Evolutionary conservation across 2,329 filamentous ascomycete species (phyloP).

Genomic region (Myriosclerotinia scirpicola): DNA sequence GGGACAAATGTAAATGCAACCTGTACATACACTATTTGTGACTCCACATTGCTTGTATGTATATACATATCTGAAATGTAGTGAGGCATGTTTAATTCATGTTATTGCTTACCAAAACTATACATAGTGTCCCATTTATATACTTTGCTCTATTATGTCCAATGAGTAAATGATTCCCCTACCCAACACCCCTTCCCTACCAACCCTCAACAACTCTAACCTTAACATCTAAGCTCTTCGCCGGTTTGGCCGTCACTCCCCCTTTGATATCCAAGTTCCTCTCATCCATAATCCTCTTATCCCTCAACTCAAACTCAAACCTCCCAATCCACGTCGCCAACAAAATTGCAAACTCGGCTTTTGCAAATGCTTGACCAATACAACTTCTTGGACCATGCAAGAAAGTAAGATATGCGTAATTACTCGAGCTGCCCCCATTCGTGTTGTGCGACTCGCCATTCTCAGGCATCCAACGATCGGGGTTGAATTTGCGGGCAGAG

Average conservation of each 20-base stretch:
- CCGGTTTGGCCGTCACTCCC: constrained; percentile 70
- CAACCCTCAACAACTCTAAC: constrained; percentile 67
- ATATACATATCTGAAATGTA: too few species aligned
- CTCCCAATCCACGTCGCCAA: constrained; percentile 74
- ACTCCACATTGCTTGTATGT: too few species aligned
- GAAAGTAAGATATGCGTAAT: constrained; percentile 80
- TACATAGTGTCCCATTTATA: too few species aligned
- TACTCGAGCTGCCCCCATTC: constrained; percentile 70
- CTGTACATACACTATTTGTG: too few species aligned
- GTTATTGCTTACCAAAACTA: too few species aligned
- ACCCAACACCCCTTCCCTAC: constrained; percentile 42
- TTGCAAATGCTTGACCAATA: constrained; percentile 79
- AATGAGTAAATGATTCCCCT: too few species aligned
- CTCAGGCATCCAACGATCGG: constrained; percentile 69
- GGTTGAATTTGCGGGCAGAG: constrained; percentile 73
- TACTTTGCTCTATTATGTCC: too few species aligned
- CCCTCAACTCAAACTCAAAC: constrained; percentile 62
- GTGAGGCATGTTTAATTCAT: too few species aligned
- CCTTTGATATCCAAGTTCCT: constrained; percentile 65
- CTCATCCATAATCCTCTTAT: constrained; percentile 64
- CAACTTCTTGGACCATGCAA: constrained; percentile 83
- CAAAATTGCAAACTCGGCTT: constrained; percentile 80
- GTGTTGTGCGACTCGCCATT: constrained; percentile 45
- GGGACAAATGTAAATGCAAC: too few species aligned
- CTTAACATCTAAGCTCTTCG: constrained; percentile 68